Percentiles rank a stretch among this genome's conserved stretches.
Conservation (phyloP, 805 yeast genomes). For the Spathaspora hagerdaliae region DNA sequence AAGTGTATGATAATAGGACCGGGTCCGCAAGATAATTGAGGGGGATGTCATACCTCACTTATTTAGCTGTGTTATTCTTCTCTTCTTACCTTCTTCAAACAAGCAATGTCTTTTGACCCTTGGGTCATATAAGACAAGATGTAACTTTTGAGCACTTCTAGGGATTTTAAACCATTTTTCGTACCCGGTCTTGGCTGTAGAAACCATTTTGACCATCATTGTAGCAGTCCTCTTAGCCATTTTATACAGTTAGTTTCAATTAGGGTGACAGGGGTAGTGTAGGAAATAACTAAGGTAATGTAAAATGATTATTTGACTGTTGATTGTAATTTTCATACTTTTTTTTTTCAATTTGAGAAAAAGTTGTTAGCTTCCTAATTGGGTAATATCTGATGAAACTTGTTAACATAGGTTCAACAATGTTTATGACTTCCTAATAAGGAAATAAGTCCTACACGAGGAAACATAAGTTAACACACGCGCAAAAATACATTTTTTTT, state of each 20-base stretch:
- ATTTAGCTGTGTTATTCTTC: conserved; percentile 49
- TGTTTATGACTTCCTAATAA: too few relatives aligned
- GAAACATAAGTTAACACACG: too few relatives aligned
- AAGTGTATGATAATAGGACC: too few relatives aligned
- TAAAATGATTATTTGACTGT: too few relatives aligned
- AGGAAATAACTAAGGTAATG: too few relatives aligned
- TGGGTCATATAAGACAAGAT: conserved; percentile 85
- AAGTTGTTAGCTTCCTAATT: not conserved
- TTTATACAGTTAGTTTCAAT: not conserved
- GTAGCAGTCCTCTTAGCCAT: conserved; percentile 64
- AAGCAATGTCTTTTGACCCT: conserved; percentile 84
- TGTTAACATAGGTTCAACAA: not conserved
- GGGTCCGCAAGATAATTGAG: too few relatives aligned
- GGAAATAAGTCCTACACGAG: too few relatives aligned
- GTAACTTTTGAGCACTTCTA: conserved; percentile 74
- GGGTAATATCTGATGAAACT: conserved; percentile 1
- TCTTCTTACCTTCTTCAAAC: conserved; percentile 82
- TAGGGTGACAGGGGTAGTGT: too few relatives aligned
- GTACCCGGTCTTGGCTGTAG: conserved; percentile 89
- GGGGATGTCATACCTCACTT: too few relatives aligned
- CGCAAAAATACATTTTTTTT: too few relatives aligned
- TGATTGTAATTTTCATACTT: too few relatives aligned
- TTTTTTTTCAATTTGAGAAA: too few relatives aligned
- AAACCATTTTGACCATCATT: conserved; percentile 79
- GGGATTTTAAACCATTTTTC: conserved; percentile 77